Conservation (phyloP, 305 asterid species). For the Fraxinus sp. region DNA sequence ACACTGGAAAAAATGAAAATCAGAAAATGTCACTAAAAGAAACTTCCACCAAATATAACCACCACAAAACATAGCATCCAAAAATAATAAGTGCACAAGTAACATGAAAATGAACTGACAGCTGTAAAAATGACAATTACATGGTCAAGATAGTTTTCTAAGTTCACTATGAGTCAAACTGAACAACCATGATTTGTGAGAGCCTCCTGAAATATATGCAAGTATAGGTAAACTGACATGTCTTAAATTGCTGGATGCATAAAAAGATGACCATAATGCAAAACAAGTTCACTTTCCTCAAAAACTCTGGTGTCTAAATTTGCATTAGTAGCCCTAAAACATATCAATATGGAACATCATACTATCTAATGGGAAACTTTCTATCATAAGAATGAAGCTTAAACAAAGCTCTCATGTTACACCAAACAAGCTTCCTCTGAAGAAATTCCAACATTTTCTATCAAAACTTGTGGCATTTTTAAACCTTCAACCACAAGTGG, state of each 20-base stretch:
- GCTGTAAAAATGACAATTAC: background rate
- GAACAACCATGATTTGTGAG: no score
- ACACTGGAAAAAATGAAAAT: conserved; percentile 47
- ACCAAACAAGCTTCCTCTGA: background rate
- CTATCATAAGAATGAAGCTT: background rate
- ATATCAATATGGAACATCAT: background rate
- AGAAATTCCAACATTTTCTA: background rate
- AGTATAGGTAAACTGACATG: background rate
- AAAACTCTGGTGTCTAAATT: background rate
- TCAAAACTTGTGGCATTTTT: background rate
- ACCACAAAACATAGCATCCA: background rate
- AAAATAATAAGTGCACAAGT: background rate
- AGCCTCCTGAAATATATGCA: background rate
- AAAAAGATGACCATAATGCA: background rate
- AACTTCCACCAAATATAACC: background rate
- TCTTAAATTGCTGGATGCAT: background rate
- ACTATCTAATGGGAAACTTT: background rate
- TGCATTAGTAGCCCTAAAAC: background rate
- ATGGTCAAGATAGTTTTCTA: background rate
- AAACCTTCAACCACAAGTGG: background rate
- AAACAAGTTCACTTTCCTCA: background rate
- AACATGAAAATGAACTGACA: background rate
- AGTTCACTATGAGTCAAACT: background rate
- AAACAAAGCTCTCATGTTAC: background rate
- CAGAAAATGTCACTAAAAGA: background rate